phyloP scores from a whole-genome alignment of 2,329 filamentous ascomycete species.

The Colletotrichum camelliae region DNA sequence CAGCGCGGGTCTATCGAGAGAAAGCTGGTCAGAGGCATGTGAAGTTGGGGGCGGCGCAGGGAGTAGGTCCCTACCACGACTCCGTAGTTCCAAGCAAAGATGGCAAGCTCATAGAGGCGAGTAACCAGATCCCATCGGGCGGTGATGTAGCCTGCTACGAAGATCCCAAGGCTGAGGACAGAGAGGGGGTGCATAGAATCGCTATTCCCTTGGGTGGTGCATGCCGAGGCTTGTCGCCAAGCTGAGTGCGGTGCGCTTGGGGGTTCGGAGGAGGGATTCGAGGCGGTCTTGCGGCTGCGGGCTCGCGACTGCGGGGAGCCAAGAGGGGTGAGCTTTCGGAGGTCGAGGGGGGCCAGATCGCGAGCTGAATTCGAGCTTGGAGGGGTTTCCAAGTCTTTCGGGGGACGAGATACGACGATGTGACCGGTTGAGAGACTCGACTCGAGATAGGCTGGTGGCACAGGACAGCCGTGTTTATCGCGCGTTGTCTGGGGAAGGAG shows the following conservation, averaged over 20 bases:
- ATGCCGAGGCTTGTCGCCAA: slow-evolving; percentile 41
- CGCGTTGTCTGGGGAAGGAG: not conserved
- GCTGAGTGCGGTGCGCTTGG: not conserved
- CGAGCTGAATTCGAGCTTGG: not conserved
- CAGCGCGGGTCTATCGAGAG: slow-evolving; percentile 71
- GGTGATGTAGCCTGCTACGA: slow-evolving; percentile 99
- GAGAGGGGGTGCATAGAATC: slow-evolving; percentile 97
- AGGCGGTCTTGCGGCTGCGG: slow-evolving; percentile 4
- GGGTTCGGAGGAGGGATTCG: not conserved
- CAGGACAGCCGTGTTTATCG: not conserved
- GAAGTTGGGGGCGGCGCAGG: not conserved
- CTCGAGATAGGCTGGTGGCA: not conserved
- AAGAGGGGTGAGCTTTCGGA: not conserved
- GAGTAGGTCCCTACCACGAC: slow-evolving; percentile 74
- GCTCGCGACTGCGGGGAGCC: not conserved
- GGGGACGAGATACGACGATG: not conserved
- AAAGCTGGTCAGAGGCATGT: not conserved
- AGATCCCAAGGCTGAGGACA: slow-evolving; percentile 93
- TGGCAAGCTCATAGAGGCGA: slow-evolving; percentile 92
- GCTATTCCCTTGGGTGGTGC: slow-evolving; percentile 46
- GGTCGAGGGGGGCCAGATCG: not conserved
- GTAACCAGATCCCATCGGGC: slow-evolving; percentile 99
- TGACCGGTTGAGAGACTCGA: not conserved
- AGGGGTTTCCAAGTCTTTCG: not conserved
- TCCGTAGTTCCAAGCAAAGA: slow-evolving; percentile 98